These are phyloP conservation scores for Echites panduratus DNA, from an alignment of 257 asterid species.

Conservation along the genomic window DNA sequence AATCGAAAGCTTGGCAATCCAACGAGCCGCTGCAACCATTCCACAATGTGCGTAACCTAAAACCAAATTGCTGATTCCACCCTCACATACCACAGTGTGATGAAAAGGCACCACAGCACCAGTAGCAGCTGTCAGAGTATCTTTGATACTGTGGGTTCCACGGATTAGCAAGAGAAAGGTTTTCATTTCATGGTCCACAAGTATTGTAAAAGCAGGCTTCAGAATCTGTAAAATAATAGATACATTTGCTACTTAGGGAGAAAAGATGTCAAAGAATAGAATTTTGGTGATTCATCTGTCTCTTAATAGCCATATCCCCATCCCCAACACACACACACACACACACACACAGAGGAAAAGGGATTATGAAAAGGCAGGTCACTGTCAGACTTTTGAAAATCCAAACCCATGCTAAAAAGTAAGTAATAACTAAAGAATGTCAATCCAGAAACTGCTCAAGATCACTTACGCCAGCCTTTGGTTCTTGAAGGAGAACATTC, in stretches of 20 bases:
- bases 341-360: too few species aligned
- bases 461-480: conserved; percentile 93
- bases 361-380: neutral
- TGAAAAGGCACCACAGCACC: conserved; percentile 99
- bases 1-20: conserved; percentile 95
- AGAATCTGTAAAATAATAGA: conserved; percentile 54
- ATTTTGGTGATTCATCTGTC: neutral
- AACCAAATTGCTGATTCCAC: conserved; percentile 88
- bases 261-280: neutral
- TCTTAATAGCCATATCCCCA: too few species aligned
- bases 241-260: neutral
- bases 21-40: conserved; percentile 99
- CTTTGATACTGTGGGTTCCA: conserved; percentile 96
- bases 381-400: neutral
- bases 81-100: conserved; percentile 81
- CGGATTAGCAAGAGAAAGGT: conserved; percentile 73
- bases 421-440: neutral
- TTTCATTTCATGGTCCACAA: conserved; percentile 65
- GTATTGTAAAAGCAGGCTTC: conserved; percentile 88
- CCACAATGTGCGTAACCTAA: conserved; percentile 99
- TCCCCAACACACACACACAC: too few species aligned
- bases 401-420: neutral
- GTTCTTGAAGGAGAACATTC: conserved; percentile 91
- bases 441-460: neutral
- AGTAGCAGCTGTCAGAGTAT: conserved; percentile 93